Conservation (phyloP, 371 early-diverging fungal genomes). For the Sanchytrium tribonematis region DNA sequence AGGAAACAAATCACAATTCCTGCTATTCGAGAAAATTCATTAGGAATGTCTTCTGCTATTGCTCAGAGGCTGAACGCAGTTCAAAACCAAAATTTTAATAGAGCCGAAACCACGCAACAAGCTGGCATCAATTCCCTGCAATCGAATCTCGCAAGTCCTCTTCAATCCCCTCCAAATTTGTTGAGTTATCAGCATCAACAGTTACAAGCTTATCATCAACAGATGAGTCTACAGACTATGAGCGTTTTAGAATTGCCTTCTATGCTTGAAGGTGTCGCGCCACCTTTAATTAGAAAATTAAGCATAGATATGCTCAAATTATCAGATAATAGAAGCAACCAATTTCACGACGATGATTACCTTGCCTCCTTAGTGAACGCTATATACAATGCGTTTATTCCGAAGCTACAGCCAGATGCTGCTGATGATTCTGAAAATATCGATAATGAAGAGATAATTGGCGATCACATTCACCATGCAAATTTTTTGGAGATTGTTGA, state of each 20-base stretch:
- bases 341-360: neutral
- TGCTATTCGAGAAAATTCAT: neutral
- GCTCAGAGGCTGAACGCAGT: neutral
- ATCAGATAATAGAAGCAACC: neutral
- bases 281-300: neutral
- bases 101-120: neutral
- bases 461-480: neutral
- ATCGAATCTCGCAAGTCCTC: too few species aligned
- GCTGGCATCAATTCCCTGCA: too few species aligned
- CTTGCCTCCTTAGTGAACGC: neutral
- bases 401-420: neutral
- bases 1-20: neutral
- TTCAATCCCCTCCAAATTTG: neutral
- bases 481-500: neutral
- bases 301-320: neutral
- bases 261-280: neutral
- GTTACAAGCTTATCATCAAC: neutral
- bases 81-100: neutral
- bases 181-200: neutral
- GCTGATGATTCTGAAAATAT: neutral
- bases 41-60: neutral
- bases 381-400: neutral
- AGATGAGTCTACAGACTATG: neutral
- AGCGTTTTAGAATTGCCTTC: neutral
- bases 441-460: constrained; percentile 1